Conservation (phyloP, 2,329 filamentous ascomycete species). For the Fusarium torreyae region DNA sequence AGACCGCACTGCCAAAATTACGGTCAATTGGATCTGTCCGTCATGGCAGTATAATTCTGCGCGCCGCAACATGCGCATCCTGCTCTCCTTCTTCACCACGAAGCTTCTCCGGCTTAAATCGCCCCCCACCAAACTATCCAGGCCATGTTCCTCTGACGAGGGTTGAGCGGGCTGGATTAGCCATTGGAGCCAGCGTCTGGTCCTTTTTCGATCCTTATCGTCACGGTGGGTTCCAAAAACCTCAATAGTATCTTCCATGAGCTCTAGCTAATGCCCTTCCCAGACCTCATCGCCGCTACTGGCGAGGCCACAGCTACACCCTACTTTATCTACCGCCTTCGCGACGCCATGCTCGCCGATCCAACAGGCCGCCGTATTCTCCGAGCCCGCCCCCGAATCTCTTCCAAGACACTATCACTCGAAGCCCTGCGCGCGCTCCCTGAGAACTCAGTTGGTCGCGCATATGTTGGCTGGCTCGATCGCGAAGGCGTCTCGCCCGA, state of each 20-base stretch:
- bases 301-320: conserved; percentile 95
- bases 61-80: conserved; percentile 42
- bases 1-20: conserved; percentile 42
- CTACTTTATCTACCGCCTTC: conserved; percentile 94
- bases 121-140: conserved; percentile 88
- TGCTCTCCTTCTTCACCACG: conserved; percentile 41
- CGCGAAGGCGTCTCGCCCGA: conserved; percentile 94
- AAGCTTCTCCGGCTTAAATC: conserved; percentile 84
- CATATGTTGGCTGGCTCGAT: conserved; percentile 93
- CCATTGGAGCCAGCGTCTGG: conserved; percentile 74
- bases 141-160: conserved; percentile 91
- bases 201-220: conserved; percentile 83
- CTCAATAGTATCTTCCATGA: background rate
- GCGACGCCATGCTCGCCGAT: conserved; percentile 88
- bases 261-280: background rate
- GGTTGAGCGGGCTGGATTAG: conserved; percentile 81
- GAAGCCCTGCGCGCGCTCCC: conserved; percentile 80
- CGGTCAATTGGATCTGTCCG: conserved; percentile 38
- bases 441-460: conserved; percentile 80
- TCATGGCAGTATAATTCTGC: conserved; percentile 30
- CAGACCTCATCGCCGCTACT: conserved; percentile 93
- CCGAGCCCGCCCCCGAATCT: conserved; percentile 89
- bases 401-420: conserved; percentile 78
- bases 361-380: conserved; percentile 92
- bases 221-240: conserved; percentile 68